Evolutionary conservation across 2,329 filamentous ascomycete genomes (phyloP), one percentile per base, ranked within the genome.

Genomic region (Neonectria hederae): DNA sequence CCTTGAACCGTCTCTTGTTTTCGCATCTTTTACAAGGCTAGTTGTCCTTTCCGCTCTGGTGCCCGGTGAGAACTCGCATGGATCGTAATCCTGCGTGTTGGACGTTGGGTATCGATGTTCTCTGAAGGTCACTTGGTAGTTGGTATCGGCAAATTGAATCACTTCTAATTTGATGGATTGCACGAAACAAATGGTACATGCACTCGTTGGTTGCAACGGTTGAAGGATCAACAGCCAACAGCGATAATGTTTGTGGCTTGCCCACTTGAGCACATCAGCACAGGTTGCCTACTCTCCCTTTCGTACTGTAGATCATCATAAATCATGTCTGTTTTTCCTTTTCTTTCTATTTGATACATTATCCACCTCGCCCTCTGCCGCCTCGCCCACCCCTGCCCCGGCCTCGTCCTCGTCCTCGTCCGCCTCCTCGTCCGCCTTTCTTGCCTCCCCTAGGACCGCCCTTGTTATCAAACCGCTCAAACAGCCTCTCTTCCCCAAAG

Each of bases 401-500:
- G 19, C 75, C 73, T 13, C 75, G 69, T 26, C 65, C 76, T 53
- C 81, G 73, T 2, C 79, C 73, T 17, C 78, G 74, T 28, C 82
- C 76, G 53, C 83, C 76, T 9, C 83, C 77, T 13, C 84, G 76
- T n/a, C 83, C 78, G 9, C 77, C 81, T 68, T 79, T 74, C n/a
- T 77, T 79, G 24, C 79, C 78, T 21, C 79, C 77, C 49, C 81
- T 78, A 35, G 76, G 77, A 9, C 79, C 77, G 48, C 77, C 74
- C 57, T 75, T 79, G 65, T 72, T 81, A 69, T 76, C 83, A 68
- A 85, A 84, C 55, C 87, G 80, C 74, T 90, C 87, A 72, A 89
- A 93, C 40, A 97, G 74, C 76, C 81, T 88, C 78, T 97, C 93
- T 66, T 88, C 86, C 0, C 85, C 90, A 79, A 97, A 97, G 1